These are phyloP conservation scores for Dryas integrifolia DNA, from an alignment of 331 rosid genomes.

Conservation along the genomic window DNA sequence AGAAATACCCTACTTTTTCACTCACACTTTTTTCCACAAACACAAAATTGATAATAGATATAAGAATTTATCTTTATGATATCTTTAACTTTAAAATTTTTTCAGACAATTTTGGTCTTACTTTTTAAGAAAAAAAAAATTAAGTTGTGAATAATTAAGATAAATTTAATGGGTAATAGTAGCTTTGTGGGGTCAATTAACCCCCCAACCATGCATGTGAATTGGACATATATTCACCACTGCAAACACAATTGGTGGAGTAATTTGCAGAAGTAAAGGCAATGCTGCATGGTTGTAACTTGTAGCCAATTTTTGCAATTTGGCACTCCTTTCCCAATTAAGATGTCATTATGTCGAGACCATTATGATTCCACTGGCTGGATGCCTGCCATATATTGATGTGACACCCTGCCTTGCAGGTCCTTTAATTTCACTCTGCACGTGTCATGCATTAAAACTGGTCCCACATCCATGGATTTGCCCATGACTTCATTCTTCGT, in stretches of 20 bases:
- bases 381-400: neutral
- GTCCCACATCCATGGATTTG: slow-evolving; percentile 12
- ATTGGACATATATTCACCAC: neutral
- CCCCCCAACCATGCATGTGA: neutral
- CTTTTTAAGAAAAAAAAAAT: too few species aligned
- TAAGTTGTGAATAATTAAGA: too few species aligned
- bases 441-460: slow-evolving; percentile 23
- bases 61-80: too few species aligned
- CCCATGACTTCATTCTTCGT: neutral
- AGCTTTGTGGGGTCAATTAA: too few species aligned
- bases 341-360: neutral
- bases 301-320: neutral
- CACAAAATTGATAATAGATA: too few species aligned
- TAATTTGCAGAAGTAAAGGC: neutral
- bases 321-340: neutral
- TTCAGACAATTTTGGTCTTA: too few species aligned
- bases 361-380: slow-evolving; percentile 5
- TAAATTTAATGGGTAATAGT: too few species aligned
- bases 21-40: too few species aligned
- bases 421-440: slow-evolving; percentile 15
- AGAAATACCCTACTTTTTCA: too few species aligned
- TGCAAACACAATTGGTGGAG: neutral
- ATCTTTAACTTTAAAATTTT: too few species aligned
- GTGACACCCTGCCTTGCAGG: slow-evolving; percentile 18
- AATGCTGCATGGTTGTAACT: neutral